These are phyloP conservation scores for Harringtonia aguacate DNA, from an alignment of 2,329 filamentous ascomycete genomes.

Conservation along the genomic window DNA sequence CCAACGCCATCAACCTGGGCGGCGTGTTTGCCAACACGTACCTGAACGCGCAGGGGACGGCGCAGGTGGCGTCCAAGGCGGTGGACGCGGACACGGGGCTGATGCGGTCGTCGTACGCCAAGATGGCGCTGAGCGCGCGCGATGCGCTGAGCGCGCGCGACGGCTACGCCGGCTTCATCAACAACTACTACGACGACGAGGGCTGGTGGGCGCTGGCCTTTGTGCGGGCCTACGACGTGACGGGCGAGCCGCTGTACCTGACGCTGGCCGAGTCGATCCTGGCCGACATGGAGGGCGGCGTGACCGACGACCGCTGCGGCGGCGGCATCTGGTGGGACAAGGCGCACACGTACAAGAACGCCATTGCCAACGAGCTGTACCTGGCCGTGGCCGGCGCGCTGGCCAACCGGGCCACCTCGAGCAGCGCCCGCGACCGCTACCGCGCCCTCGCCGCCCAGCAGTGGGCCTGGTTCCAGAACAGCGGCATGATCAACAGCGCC, in stretches of 20 bases:
- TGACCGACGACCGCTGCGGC: conserved; percentile 29
- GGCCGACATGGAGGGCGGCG: conserved; percentile 39
- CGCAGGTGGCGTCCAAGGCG: conserved; percentile 26
- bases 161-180: conserved; percentile 36
- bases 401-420: conserved; percentile 30
- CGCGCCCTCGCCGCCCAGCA: conserved; percentile 32
- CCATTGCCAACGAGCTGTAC: conserved; percentile 47
- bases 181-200: conserved; percentile 50
- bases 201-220: conserved; percentile 53
- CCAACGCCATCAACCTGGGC: conserved; percentile 26
- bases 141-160: conserved; percentile 14
- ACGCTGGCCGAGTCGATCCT: conserved; percentile 40
- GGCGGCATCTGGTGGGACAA: conserved; percentile 51
- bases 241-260: conserved; percentile 34
- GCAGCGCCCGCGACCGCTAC: conserved; percentile 26
- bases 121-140: conserved; percentile 10
- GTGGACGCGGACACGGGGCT: conserved; percentile 22
- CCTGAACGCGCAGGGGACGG: conserved; percentile 29
- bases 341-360: conserved; percentile 36
- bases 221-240: conserved; percentile 43
- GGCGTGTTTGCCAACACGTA: conserved; percentile 34
- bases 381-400: conserved; percentile 40
- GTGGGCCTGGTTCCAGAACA: conserved; percentile 41
- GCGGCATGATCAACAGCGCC: conserved; percentile 38
- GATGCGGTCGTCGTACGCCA: conserved; percentile 25